Base-by-base conservation (phyloP, 1,284 basidiomycete genomes). In the Inonotus hispidus region DNA sequence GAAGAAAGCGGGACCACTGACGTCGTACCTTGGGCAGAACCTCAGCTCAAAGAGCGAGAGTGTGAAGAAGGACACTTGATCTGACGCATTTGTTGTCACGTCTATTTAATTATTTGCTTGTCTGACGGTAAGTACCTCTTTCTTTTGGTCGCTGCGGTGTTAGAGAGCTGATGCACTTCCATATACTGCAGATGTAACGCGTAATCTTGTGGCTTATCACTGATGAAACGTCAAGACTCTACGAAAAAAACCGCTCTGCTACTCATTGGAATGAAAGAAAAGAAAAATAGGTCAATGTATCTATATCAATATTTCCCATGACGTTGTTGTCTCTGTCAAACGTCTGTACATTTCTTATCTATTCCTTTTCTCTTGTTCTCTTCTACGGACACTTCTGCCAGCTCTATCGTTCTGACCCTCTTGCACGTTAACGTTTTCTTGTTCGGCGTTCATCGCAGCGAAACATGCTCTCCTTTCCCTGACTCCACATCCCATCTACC, bases 41-140 rank as follows among this genome's bases (percentile, higher is more conserved):
- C n/a, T n/a, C n/a, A n/a, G n/a, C n/a, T n/a, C n/a, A n/a, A 59
- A 53, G 37, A 52, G 8, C 16, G 23, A 53, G 23, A 53, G 50
- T 46, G 49, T 53, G 59, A 60, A 43, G 41, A 60, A 38, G 46
- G 47, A 56, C 11, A 56, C 41, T 23, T 56, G 43, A 46, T n/a
- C 5, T n/a, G 23, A n/a, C 14, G 27, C n/a, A n/a, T n/a, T n/a
- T n/a, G n/a, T n/a, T n/a, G n/a, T 23, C 47, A 4, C 8, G 13
- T 21, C 41, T 45, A n/a, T 45, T 49, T 49, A 29, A 29, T 25
- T 29, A 49, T 56, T 41, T 46, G 21, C 3, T 56, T 35, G 39
- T 56, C 43, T 16, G 43, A 46, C 32, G 29, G 41, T 47, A n/a
- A 21, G 54, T 39, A n/a, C 19, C 25, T 25, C 16, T 3, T 43